Conservation (phyloP, 805 yeast species). For the Suhomyces sp. region DNA sequence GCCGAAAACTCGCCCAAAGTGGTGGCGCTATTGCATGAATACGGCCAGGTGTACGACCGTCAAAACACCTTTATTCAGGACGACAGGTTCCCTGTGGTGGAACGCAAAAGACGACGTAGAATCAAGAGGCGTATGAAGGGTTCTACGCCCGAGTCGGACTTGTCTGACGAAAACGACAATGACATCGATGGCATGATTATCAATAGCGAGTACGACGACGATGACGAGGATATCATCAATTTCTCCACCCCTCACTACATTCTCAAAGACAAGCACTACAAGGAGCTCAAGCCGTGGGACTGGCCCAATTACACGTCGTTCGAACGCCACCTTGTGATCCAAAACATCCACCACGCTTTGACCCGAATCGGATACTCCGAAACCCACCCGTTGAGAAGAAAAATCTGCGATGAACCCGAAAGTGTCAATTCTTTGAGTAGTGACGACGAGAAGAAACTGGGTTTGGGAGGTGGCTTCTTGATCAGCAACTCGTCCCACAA, state of each 20-base stretch:
- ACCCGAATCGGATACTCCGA: slow-evolving; percentile 42
- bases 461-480: slow-evolving; percentile 26
- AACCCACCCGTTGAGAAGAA: slow-evolving; percentile 41
- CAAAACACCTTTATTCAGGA: slow-evolving; percentile 29
- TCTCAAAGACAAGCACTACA: slow-evolving; percentile 40
- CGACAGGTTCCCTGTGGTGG: slow-evolving; percentile 24
- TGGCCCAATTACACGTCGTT: slow-evolving; percentile 30
- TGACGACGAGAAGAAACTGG: slow-evolving; percentile 26
- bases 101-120: slow-evolving; percentile 19
- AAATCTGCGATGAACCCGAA: slow-evolving; percentile 16
- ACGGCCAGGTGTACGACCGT: slow-evolving; percentile 25
- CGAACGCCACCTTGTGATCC: slow-evolving; percentile 30
- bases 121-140: slow-evolving; percentile 27
- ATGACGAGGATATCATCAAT: background rate
- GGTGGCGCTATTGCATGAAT: slow-evolving; percentile 26
- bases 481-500: slow-evolving; percentile 13
- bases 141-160: background rate
- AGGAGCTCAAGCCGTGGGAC: slow-evolving; percentile 37
- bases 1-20: slow-evolving; percentile 20
- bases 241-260: slow-evolving; percentile 15
- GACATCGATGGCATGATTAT: slow-evolving; percentile 9
- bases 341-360: slow-evolving; percentile 36
- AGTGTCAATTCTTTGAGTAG: background rate
- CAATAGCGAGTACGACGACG: slow-evolving; percentile 9
- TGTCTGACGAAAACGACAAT: slow-evolving; percentile 4